Conservation (phyloP, 1,139 yeast genomes). For the Saccharomycopsis hybrid region DNA sequence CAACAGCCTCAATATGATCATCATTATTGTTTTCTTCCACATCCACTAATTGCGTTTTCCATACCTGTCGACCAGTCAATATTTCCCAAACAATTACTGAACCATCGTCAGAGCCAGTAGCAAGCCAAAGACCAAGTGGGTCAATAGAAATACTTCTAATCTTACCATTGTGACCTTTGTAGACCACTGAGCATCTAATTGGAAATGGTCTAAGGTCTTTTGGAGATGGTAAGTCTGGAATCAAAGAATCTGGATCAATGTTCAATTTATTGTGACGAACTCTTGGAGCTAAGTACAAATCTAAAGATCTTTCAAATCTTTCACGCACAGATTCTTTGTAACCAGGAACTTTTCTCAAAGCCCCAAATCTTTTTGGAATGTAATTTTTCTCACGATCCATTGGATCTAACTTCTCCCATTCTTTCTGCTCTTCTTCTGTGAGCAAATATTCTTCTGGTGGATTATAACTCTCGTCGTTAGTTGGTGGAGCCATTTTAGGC, state of each 20-base stretch:
- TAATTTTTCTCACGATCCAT: slow-evolving; percentile 73
- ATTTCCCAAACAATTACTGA: slow-evolving; percentile 95
- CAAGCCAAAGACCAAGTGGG: slow-evolving; percentile 89
- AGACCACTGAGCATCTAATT: slow-evolving; percentile 77
- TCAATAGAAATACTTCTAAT: slow-evolving; percentile 80
- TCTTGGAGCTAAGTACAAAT: slow-evolving; percentile 92
- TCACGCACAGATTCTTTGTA: slow-evolving; percentile 82
- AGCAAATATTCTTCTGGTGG: slow-evolving; percentile 94
- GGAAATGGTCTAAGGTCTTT: slow-evolving; percentile 98
- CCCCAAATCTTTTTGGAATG: slow-evolving; percentile 72
- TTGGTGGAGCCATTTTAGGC: slow-evolving; percentile 93
- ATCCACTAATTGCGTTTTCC: slow-evolving; percentile 47
- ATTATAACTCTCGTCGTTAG: slow-evolving; percentile 92
- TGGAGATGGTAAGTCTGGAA: slow-evolving; percentile 96
- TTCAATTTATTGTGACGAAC: slow-evolving; percentile 85
- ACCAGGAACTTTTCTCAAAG: slow-evolving; percentile 92
- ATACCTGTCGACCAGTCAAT: slow-evolving; percentile 89
- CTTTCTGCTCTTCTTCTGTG: slow-evolving; percentile 67
- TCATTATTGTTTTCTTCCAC: slow-evolving; percentile 35
- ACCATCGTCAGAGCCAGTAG: slow-evolving; percentile 98
- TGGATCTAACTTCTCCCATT: slow-evolving; percentile 70
- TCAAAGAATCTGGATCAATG: slow-evolving; percentile 91
- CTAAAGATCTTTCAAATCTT: slow-evolving; percentile 89
- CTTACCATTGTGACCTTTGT: slow-evolving; percentile 76
- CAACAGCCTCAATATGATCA: slow-evolving; percentile 75